Percentiles rank a stretch among this genome's conserved stretches.
Evolutionary conservation across 2,329 filamentous ascomycete species (phyloP).

Genomic region (Coniosporium uncinatum): DNA sequence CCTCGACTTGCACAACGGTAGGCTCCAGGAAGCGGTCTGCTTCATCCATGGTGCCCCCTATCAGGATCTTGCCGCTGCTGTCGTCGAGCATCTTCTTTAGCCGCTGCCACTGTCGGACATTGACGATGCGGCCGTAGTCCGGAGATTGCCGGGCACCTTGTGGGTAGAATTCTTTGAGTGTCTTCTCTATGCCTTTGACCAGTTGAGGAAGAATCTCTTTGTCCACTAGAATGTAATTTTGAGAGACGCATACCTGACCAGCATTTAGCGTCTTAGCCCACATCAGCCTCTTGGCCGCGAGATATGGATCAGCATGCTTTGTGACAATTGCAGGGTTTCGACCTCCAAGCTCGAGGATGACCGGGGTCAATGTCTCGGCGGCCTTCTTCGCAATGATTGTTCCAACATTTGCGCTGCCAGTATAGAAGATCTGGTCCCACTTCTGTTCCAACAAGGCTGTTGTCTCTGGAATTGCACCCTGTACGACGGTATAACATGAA

Average conservation of each 20-base stretch:
- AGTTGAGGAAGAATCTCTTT: slow-evolving; percentile 66
- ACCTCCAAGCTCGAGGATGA: slow-evolving; percentile 86
- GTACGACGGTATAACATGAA: slow-evolving; percentile 69
- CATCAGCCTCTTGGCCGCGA: slow-evolving; percentile 78
- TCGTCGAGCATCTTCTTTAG: slow-evolving; percentile 90
- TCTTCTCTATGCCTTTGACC: slow-evolving; percentile 66
- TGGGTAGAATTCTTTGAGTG: slow-evolving; percentile 76
- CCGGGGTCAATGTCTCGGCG: slow-evolving; percentile 62
- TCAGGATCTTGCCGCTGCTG: slow-evolving; percentile 75
- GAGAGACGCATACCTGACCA: slow-evolving; percentile 87
- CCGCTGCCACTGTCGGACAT: slow-evolving; percentile 71
- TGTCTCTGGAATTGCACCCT: slow-evolving; percentile 77
- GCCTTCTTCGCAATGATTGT: slow-evolving; percentile 47
- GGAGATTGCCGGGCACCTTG: slow-evolving; percentile 71
- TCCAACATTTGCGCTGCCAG: slow-evolving; percentile 72
- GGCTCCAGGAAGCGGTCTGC: slow-evolving; percentile 81
- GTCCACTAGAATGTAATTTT: slow-evolving; percentile 90
- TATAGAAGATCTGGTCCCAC: slow-evolving; percentile 99
- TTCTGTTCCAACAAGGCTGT: slow-evolving; percentile 79
- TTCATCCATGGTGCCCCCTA: slow-evolving; percentile 82
- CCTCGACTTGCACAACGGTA: slow-evolving; percentile 82
- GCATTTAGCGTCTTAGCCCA: slow-evolving; percentile 88
- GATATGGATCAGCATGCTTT: slow-evolving; percentile 69
- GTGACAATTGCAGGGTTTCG: slow-evolving; percentile 90
- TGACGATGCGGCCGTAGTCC: slow-evolving; percentile 79